These are phyloP conservation scores for Talaromyces sp. DNA, from an alignment of 2,329 filamentous ascomycete genomes.

Conservation along the genomic window DNA sequence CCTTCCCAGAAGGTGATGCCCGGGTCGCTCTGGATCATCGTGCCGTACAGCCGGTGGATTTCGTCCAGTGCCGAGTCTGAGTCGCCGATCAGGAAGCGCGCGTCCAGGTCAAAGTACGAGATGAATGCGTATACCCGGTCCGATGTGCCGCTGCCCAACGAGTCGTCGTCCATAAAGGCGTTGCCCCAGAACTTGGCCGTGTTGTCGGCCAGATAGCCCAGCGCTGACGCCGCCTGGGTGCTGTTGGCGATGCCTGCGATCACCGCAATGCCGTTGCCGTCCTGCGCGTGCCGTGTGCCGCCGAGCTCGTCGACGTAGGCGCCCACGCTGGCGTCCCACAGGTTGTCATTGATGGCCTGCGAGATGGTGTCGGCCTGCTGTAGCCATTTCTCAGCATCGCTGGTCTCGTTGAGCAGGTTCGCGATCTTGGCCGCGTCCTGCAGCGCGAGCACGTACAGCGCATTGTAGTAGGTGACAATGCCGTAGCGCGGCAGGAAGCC, in stretches of 20 bases:
- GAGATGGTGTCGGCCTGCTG: slow-evolving; percentile 8
- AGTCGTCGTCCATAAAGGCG: slow-evolving; percentile 48
- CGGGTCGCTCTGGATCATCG: slow-evolving; percentile 47
- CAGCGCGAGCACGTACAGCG: slow-evolving; percentile 16
- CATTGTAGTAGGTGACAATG: slow-evolving; percentile 48
- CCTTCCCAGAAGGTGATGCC: slow-evolving; percentile 50
- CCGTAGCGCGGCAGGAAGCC: slow-evolving; percentile 48
- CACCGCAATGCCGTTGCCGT: slow-evolving; percentile 15
- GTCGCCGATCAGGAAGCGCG: slow-evolving; percentile 39
- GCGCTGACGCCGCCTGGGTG: slow-evolving; percentile 1
- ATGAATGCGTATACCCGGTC: slow-evolving; percentile 50
- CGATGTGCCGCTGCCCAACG: slow-evolving; percentile 34
- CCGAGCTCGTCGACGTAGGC: slow-evolving; percentile 13
- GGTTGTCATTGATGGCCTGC: slow-evolving; percentile 6
- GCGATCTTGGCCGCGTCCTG: slow-evolving; percentile 14
- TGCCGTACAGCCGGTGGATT: slow-evolving; percentile 45
- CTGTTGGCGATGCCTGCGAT: slow-evolving; percentile 29
- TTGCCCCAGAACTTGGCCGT: slow-evolving; percentile 45
- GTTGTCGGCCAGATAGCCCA: slow-evolving; percentile 37
- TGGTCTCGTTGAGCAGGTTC: slow-evolving; percentile 6
- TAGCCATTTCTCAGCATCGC: slow-evolving; percentile 9
- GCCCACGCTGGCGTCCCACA: slow-evolving; percentile 13
- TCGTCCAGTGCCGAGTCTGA: slow-evolving; percentile 41
- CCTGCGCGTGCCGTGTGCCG: slow-evolving; percentile 14
- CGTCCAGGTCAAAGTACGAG: slow-evolving; percentile 51